Percentiles rank a stretch among this genome's conserved stretches.
Conservation (phyloP, 768 basidiomycete genomes). For the Boletus rubropictus region DNA sequence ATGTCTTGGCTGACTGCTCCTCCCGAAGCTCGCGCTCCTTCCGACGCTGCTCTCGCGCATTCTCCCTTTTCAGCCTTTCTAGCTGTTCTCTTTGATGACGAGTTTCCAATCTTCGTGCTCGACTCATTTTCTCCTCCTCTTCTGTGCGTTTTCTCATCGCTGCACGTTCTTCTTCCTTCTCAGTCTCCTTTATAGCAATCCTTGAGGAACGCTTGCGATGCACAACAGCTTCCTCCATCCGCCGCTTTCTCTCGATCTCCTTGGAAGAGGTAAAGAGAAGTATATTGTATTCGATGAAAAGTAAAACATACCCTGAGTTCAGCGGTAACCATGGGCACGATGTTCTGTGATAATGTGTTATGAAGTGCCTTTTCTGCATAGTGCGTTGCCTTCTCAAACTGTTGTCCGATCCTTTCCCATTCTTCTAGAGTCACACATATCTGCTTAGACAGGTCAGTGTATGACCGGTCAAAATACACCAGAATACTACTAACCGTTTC, state of each 20-base stretch:
- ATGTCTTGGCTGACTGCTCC: constrained; percentile 13
- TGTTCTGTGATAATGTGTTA: constrained; percentile 54
- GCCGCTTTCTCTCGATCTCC: constrained; percentile 59
- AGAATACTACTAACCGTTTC: constrained; percentile 61
- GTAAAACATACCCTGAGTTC: constrained; percentile 50
- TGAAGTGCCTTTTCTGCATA: constrained; percentile 77
- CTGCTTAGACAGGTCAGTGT: constrained; percentile 34
- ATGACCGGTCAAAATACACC: neutral
- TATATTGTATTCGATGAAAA: neutral
- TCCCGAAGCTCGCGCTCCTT: constrained; percentile 32
- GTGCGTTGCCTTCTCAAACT: constrained; percentile 70
- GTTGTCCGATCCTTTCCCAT: constrained; percentile 77
- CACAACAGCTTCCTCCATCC: constrained; percentile 66
- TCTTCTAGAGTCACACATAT: constrained; percentile 78
- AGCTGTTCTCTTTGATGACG: constrained; percentile 54
- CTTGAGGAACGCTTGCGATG: constrained; percentile 91
- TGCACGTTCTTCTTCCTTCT: constrained; percentile 65
- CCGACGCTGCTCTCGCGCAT: constrained; percentile 49
- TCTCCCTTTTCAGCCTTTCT: constrained; percentile 50
- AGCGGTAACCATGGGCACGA: constrained; percentile 66
- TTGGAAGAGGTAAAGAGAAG: constrained; percentile 25
- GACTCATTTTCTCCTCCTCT: constrained; percentile 61
- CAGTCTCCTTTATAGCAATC: constrained; percentile 74
- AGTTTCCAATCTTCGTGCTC: constrained; percentile 53
- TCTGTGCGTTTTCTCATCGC: constrained; percentile 58